Conservation (phyloP, 2,329 filamentous ascomycete genomes). For the Nannizziopsis arthrosporioides region DNA sequence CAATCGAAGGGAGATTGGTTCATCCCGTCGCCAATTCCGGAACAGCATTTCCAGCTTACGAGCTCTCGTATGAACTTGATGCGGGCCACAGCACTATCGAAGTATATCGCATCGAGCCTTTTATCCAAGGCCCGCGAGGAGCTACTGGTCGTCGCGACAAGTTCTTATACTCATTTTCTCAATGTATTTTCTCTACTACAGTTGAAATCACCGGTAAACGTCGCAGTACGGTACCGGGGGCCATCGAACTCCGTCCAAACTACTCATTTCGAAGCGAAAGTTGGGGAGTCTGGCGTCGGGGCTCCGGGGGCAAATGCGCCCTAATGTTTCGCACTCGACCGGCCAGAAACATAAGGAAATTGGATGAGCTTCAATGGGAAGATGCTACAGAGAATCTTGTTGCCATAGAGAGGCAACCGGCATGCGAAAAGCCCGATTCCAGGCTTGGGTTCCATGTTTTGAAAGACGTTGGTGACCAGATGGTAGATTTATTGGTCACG, state of each 20-base stretch:
- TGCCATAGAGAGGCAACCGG: conserved; percentile 12
- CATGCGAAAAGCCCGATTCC: conserved; percentile 1
- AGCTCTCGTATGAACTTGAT: conserved; percentile 13
- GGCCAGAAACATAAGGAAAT: conserved; percentile 8
- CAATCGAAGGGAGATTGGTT: conserved; percentile 13
- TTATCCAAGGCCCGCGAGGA: background rate
- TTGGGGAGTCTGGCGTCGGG: conserved; percentile 13
- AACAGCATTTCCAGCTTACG: conserved; percentile 12
- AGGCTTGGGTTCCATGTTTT: conserved; percentile 14
- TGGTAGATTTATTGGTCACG: conserved; percentile 14
- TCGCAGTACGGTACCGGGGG: conserved; percentile 12
- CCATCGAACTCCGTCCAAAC: conserved; percentile 7
- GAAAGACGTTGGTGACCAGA: conserved; percentile 10
- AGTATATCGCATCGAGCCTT: conserved; percentile 13
- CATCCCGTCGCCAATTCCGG: conserved; percentile 5
- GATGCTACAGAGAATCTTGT: conserved; percentile 10
- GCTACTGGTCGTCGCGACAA: conserved; percentile 10
- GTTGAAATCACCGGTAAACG: conserved; percentile 16
- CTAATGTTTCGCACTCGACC: conserved; percentile 14
- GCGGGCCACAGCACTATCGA: conserved; percentile 11
- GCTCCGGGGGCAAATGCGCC: background rate
- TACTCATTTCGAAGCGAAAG: conserved; percentile 10
- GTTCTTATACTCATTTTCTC: conserved; percentile 14
- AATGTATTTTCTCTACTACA: conserved; percentile 7
- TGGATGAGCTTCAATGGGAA: conserved; percentile 13